Base-by-base conservation (phyloP, 2,329 filamentous ascomycete genomes). In the Neofusicoccum umdonicola region DNA sequence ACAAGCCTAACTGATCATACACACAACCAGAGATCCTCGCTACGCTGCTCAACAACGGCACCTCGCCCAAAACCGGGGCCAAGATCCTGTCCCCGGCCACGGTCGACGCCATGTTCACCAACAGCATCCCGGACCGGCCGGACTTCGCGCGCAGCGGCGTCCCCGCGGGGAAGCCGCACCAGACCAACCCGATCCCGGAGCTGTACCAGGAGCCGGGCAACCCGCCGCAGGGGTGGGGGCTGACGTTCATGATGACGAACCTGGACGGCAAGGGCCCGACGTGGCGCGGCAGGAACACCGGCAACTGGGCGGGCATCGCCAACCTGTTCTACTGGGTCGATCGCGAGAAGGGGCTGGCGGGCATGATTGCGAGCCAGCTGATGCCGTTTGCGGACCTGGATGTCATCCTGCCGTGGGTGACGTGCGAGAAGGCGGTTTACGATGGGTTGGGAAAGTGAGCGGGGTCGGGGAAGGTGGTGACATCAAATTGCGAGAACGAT, bases 271-370 rank as follows among this genome's bases (percentile, higher is more conserved):
- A 39, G 35, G 45, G 12, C n/a, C 22, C 17, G 44, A 45, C 45
- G 19, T 65, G 63, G 63, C 22, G 63, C n/a, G 63, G 63, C 19
- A 13, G n/a, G 22, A 77, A 79, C 2, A 87, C 85, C 0, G 82
- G 69, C 0, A 81, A 78, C 70, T 89, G 87, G 87, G 83, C 83
- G 1, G 87, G 87, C 0, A 68, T 89, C 35, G 73, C 85, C 3
- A 89, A 89, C 71, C 69, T 84, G 37, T 89, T 80, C 70, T 89
- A 86, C 85, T 89, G 86, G 86, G 78, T 78, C 39, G 87, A 89
- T 73, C 76, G 85, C 6, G 85, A 87, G 71, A 83, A 81, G 64
- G 86, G 85, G 0, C 76, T 88, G 48, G 86, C 81, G 0, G 75
- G 75, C 1, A 69, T 78, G 31, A 60, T 76, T 60, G 73, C 67